Evolutionary conservation across 352 stramenopile species (phyloP).

Genomic region (Pythium phragmiticola): DNA sequence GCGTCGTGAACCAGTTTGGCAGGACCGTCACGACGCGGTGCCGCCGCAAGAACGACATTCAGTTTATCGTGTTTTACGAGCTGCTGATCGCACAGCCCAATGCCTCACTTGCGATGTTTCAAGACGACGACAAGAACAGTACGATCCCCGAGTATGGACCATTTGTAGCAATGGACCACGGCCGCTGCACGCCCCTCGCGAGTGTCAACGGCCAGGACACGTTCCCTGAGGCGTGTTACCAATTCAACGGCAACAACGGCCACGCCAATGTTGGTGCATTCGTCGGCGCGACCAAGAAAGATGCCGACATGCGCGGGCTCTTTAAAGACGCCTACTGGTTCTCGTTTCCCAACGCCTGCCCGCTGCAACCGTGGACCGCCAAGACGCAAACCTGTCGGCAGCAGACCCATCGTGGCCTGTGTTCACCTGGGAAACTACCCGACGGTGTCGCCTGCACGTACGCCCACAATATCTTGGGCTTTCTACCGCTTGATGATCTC

Average conservation of each 20-base stretch:
- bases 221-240: conserved; percentile 56
- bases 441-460: conserved; percentile 40
- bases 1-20: conserved; percentile 78
- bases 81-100: conserved; percentile 72
- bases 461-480: conserved; percentile 34
- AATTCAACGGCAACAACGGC: conserved; percentile 69
- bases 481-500: conserved; percentile 35
- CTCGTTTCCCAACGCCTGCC: conserved; percentile 77
- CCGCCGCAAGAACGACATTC: conserved; percentile 76
- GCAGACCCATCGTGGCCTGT: conserved; percentile 25
- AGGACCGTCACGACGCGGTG: conserved; percentile 55
- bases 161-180: conserved; percentile 66
- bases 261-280: conserved; percentile 69
- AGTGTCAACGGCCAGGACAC: conserved; percentile 28
- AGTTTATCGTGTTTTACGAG: conserved; percentile 83
- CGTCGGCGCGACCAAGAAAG: conserved; percentile 49
- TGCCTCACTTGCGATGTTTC: conserved; percentile 63
- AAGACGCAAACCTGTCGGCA: conserved; percentile 28
- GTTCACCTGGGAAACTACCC: conserved; percentile 21
- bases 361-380: conserved; percentile 43
- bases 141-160: conserved; percentile 53
- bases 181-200: conserved; percentile 48
- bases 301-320: conserved; percentile 47
- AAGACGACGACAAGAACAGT: conserved; percentile 34
- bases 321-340: conserved; percentile 79